These are phyloP conservation scores for Bjerkandera adusta DNA, from an alignment of 1,284 basidiomycete genomes.

Conservation along the genomic window DNA sequence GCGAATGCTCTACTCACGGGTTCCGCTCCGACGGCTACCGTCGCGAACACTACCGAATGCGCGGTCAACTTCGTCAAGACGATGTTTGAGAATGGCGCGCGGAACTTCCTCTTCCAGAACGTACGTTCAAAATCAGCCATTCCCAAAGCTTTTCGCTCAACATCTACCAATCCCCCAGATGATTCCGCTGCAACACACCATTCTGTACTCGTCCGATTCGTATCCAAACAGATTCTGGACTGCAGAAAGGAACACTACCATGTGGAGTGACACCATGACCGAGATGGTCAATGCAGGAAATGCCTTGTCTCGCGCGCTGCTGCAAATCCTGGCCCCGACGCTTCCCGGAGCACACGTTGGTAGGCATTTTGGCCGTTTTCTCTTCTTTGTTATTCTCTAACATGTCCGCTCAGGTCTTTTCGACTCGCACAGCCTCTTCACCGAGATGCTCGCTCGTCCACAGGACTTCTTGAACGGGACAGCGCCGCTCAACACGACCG, in stretches of 20 bases:
- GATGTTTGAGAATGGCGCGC: slow-evolving; percentile 40
- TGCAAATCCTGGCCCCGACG: slow-evolving; percentile 24
- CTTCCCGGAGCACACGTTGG: slow-evolving; percentile 32
- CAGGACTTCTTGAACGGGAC: slow-evolving; percentile 55
- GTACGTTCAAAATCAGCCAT: slow-evolving; percentile 21
- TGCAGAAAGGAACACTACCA: slow-evolving; percentile 28
- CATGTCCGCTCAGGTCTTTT: slow-evolving; percentile 39
- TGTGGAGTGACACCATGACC: slow-evolving; percentile 32
- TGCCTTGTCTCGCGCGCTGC: slow-evolving; percentile 27
- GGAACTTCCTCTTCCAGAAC: slow-evolving; percentile 50
- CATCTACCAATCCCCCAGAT: background rate
- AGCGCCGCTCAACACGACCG: slow-evolving; percentile 55
- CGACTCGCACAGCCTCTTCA: slow-evolving; percentile 51
- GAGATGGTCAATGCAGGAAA: slow-evolving; percentile 31
- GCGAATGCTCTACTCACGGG: slow-evolving; percentile 37
- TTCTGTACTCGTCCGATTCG: slow-evolving; percentile 28
- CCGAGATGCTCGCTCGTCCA: slow-evolving; percentile 50
- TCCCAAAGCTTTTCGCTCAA: too few relatives aligned
- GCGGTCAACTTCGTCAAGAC: slow-evolving; percentile 38
- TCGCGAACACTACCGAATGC: slow-evolving; percentile 41
- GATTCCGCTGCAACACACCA: slow-evolving; percentile 10
- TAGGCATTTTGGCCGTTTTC: slow-evolving; percentile 13
- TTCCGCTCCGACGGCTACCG: slow-evolving; percentile 34
- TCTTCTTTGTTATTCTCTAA: background rate
- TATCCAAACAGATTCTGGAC: slow-evolving; percentile 31